These are phyloP conservation scores for Mrakia gelida DNA, from an alignment of 768 basidiomycete genomes.

Conservation along the genomic window DNA sequence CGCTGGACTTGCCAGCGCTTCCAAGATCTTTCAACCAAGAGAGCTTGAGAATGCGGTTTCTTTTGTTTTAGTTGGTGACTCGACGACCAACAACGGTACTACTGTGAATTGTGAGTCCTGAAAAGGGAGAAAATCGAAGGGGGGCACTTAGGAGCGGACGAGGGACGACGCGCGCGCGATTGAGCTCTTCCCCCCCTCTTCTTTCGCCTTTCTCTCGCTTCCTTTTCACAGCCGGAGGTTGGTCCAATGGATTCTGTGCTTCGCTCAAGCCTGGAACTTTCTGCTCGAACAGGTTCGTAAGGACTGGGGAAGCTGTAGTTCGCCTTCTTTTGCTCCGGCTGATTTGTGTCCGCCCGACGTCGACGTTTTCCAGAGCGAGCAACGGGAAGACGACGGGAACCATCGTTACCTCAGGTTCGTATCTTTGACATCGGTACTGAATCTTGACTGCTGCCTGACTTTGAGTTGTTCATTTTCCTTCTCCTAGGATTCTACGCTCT, in stretches of 20 bases:
- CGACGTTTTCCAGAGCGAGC: background rate
- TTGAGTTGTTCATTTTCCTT: no score
- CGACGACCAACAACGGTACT: slow-evolving; percentile 10
- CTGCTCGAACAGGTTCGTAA: background rate
- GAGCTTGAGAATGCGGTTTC: background rate
- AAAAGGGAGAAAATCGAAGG: no score
- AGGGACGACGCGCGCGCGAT: background rate
- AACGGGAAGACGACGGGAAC: slow-evolving; percentile 9
- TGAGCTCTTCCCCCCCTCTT: background rate
- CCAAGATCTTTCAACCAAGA: background rate
- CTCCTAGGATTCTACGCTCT: background rate
- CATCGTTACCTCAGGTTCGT: background rate
- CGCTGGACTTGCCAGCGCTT: background rate
- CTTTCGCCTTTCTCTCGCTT: background rate
- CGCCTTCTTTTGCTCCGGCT: background rate
- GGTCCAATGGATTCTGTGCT: slow-evolving; percentile 16
- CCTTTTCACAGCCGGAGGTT: background rate
- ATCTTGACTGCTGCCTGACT: no score
- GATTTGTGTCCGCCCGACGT: background rate
- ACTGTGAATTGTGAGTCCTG: background rate
- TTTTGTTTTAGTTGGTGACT: slow-evolving; percentile 15
- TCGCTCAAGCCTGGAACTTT: slow-evolving; percentile 3
- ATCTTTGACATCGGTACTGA: no score
- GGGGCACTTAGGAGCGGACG: no score
- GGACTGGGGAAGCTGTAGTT: background rate